A percentile compares a stretch with the other conserved stretches of the same genome.
Evolutionary conservation across 106 monocot genomes (phyloP).

Genomic region (Ottelia alismoides): DNA sequence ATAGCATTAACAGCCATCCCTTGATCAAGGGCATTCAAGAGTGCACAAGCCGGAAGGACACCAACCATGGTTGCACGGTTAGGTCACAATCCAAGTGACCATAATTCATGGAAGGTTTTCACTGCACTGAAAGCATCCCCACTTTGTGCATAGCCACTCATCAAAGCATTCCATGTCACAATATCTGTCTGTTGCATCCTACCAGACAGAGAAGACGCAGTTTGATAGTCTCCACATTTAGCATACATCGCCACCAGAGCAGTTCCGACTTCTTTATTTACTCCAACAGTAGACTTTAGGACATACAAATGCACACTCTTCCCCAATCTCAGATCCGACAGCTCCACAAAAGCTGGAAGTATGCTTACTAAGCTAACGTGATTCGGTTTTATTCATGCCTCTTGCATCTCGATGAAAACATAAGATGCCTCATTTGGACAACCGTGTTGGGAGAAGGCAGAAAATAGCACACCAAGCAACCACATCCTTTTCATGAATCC

Average conservation of each 20-base stretch:
- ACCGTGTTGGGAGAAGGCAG: constrained; percentile 30
- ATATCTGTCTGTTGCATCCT: constrained; percentile 22
- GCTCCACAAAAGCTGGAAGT: constrained; percentile 49
- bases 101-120: constrained; percentile 23
- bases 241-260: constrained; percentile 58
- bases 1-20: constrained; percentile 29
- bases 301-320: constrained; percentile 39
- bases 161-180: constrained; percentile 54
- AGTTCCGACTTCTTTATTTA: constrained; percentile 27
- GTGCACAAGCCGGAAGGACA: constrained; percentile 39
- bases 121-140: constrained; percentile 38
- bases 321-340: constrained; percentile 24
- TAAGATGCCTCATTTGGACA: constrained; percentile 19
- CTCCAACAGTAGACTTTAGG: constrained; percentile 16
- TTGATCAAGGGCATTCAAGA: constrained; percentile 9
- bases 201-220: constrained; percentile 32
- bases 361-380: constrained; percentile 28
- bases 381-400: constrained; percentile 26
- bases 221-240: constrained; percentile 30
- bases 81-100: constrained; percentile 11
- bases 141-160: constrained; percentile 44
- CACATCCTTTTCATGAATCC: constrained; percentile 32
- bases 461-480: constrained; percentile 71
- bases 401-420: constrained; percentile 36
- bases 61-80: constrained; percentile 55